Conservation (phyloP, 805 yeast genomes). For the Pichia membranifaciens region DNA sequence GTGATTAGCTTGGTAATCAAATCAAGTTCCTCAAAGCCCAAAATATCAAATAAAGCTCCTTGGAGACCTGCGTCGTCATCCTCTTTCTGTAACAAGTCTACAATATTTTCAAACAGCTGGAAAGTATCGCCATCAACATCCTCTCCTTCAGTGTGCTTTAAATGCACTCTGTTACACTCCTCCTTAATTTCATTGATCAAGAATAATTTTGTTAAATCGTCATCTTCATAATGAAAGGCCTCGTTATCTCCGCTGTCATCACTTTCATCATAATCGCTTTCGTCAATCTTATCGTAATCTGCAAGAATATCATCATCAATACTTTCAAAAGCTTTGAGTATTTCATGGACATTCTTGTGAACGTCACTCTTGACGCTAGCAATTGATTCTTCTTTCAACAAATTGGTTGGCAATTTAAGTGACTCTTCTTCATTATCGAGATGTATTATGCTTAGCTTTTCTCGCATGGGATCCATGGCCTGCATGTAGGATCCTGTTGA, state of each 20-base stretch:
- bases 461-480: conserved; percentile 71
- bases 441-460: conserved; percentile 34
- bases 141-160: conserved; percentile 25
- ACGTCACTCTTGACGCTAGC: conserved; percentile 23
- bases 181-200: conserved; percentile 18
- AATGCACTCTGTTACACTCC: conserved; percentile 24
- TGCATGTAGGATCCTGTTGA: conserved; percentile 73
- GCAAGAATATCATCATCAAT: conserved; percentile 19
- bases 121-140: background rate
- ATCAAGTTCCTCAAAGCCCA: conserved; percentile 85
- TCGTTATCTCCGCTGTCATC: conserved; percentile 4
- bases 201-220: conserved; percentile 9
- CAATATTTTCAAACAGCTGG: conserved; percentile 26
- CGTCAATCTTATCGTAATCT: conserved; percentile 13
- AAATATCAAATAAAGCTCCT: conserved; percentile 63
- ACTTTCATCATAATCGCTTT: conserved; percentile 4
- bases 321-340: conserved; percentile 30
- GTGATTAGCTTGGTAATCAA: conserved; percentile 59
- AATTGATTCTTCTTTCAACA: conserved; percentile 26
- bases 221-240: conserved; percentile 6
- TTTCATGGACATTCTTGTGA: conserved; percentile 20
- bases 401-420: conserved; percentile 27
- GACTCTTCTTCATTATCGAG: conserved; percentile 21
- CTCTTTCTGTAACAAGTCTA: conserved; percentile 31
- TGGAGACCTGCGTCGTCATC: conserved; percentile 58